Percentiles rank a stretch among this genome's conserved stretches.
Conservation (phyloP, 176 grass and related monocot species). For the Elymus sibiricus region DNA sequence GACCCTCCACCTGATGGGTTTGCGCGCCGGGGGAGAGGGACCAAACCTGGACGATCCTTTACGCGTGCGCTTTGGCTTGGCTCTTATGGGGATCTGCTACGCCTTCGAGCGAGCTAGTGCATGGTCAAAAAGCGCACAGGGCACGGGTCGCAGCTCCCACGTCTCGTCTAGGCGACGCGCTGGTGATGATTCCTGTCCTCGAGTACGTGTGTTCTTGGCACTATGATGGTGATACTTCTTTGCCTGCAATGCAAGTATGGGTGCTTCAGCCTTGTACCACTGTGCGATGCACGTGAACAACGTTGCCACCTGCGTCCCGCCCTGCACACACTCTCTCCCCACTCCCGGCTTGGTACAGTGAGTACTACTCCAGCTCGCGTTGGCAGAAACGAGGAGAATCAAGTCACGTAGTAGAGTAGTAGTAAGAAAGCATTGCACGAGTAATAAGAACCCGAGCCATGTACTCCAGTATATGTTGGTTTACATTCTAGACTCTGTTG, state of each 20-base stretch:
- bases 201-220: conserved; percentile 10
- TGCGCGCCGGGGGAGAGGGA: too few species aligned
- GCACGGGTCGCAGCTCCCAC: neutral
- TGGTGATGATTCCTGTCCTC: conserved; percentile 11
- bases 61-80: neutral
- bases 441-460: neutral
- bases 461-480: neutral
- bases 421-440: neutral
- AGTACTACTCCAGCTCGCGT: too few species aligned
- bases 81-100: neutral
- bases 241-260: conserved; percentile 20
- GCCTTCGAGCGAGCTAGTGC: neutral
- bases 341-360: too few species aligned
- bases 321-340: neutral
- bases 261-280: neutral
- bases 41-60: neutral
- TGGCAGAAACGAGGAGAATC: neutral
- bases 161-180: neutral
- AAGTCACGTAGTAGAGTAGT: neutral
- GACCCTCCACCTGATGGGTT: too few species aligned
- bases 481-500: neutral
- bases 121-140: conserved; percentile 36
- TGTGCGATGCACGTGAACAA: conserved; percentile 14
- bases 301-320: neutral
- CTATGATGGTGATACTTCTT: conserved; percentile 23